Conservation (phyloP, 192 early-diverging fungal species). For the Lobosporangium transversale region DNA sequence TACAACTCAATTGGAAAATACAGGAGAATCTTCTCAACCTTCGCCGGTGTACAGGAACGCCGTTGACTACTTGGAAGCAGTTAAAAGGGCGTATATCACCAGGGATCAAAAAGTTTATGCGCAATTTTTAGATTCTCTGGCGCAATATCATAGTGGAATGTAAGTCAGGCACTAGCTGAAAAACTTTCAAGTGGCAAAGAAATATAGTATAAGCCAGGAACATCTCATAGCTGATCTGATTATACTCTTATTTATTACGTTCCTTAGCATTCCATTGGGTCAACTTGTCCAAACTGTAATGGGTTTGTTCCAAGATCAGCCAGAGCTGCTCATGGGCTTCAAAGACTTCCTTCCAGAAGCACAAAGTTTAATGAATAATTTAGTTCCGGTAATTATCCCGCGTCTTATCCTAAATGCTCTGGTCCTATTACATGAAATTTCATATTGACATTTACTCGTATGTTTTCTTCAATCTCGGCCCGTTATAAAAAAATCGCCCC, state of each 20-base stretch:
- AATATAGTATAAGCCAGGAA: not conserved
- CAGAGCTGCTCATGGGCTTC: conserved; percentile 40
- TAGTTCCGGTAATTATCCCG: conserved; percentile 27
- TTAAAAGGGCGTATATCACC: conserved; percentile 44
- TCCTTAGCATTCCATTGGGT: conserved; percentile 24
- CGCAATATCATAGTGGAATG: conserved; percentile 39
- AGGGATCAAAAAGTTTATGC: conserved; percentile 34
- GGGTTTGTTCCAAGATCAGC: conserved; percentile 48
- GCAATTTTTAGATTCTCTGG: conserved; percentile 29
- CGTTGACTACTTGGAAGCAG: conserved; percentile 37
- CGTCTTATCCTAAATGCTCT: not conserved
- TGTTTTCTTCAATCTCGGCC: not conserved
- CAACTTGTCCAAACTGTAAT: conserved; percentile 44
- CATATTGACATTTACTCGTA: not conserved
- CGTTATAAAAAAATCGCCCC: not conserved
- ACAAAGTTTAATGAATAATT: conserved; percentile 32
- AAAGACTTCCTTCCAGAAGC: conserved; percentile 49
- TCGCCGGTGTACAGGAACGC: conserved; percentile 39
- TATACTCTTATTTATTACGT: not conserved
- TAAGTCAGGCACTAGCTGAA: too few relatives aligned
- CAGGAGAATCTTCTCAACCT: conserved; percentile 4
- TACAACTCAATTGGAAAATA: not conserved
- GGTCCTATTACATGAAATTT: not conserved
- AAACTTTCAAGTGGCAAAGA: too few relatives aligned
- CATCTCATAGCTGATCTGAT: not conserved